These are phyloP conservation scores for Chalaropsis thielavioides DNA, from an alignment of 2,329 filamentous ascomycete genomes.

Conservation along the genomic window DNA sequence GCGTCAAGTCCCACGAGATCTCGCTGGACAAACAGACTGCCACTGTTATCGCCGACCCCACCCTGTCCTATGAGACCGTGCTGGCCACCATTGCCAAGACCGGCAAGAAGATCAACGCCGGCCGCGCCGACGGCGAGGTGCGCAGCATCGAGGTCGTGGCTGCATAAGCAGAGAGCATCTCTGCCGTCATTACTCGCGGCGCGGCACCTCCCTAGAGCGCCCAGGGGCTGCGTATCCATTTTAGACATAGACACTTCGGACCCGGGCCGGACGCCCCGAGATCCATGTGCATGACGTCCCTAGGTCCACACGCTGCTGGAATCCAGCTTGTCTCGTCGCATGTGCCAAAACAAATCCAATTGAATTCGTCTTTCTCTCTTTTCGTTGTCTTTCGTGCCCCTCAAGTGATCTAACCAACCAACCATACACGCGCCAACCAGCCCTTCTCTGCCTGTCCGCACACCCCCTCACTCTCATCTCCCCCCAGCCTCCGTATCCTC, in stretches of 20 bases:
- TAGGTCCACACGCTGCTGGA: background rate
- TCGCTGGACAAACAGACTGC: slow-evolving; percentile 77
- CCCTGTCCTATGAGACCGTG: slow-evolving; percentile 63
- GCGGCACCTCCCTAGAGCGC: too few relatives aligned
- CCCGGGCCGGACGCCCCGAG: background rate
- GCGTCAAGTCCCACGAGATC: slow-evolving; percentile 74
- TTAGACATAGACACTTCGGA: background rate
- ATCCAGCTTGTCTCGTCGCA: background rate
- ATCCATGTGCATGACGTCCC: background rate
- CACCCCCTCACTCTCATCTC: background rate
- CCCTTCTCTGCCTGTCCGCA: too few relatives aligned
- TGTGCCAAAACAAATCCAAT: background rate
- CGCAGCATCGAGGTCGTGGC: slow-evolving; percentile 36
- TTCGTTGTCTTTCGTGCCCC: background rate
- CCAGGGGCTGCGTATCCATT: background rate
- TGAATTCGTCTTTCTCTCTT: background rate
- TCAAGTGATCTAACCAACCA: too few relatives aligned
- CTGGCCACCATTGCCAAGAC: slow-evolving; percentile 87
- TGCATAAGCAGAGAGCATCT: slow-evolving; percentile 20
- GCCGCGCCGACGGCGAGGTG: slow-evolving; percentile 51
- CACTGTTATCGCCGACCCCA: slow-evolving; percentile 54
- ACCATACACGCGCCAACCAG: too few relatives aligned
- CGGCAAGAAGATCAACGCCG: slow-evolving; percentile 76
- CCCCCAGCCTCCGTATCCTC: background rate
- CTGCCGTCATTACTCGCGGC: too few relatives aligned